Base-by-base conservation (phyloP, 352 stramenopile genomes). In the Hyphochytrium catenoides region DNA sequence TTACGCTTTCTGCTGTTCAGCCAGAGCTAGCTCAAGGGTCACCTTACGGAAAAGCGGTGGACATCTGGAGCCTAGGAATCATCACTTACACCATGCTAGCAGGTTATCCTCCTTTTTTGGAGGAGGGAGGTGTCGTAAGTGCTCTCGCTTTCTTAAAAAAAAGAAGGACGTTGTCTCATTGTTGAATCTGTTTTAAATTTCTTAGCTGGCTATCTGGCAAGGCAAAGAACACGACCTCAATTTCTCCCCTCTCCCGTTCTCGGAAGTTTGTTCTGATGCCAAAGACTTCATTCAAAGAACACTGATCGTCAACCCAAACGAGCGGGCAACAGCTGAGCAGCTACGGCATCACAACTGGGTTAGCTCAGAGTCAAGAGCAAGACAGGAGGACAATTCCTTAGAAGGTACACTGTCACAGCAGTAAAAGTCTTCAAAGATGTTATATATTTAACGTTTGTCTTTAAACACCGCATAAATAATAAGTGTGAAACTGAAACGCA, bases 1-100 rank as follows among this genome's bases (percentile, higher is more conserved):
- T 7, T 26, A 62, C 57, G 1, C 51, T 51, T 2, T 40, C 43
- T 23, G 74, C 77, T 45, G 63, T 77, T 26, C 63, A 63, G 1
- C 66, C 66, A 9, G 66, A 82, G 41, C 75, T 82, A 31, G 36
- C 82, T 17, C 52, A 50, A 26, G 46, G 52, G 19, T 42, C 50
- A 7, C 29, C 46, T 1, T 79, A 79, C 41, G 66, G 64, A 9
- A 49, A 36, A 25, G 43, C 54, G n/a, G 59, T 71, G 3, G 66
- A 79, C 40, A 68, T 76, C 43, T 79, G 65, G 65, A 63, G 44
- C 40, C 51, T 74, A 20, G 65, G 65, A 24, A 58, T 76, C 22
- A 70, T 79, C 42, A 50, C 47, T 12, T 79, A 74, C 47, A 69
- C 78, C 28, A 36, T 79, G 18, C 46, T 79, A 6, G 65, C 55